Conservation (phyloP, 371 early-diverging fungal genomes). For the Apophysomyces trapeziformis region DNA sequence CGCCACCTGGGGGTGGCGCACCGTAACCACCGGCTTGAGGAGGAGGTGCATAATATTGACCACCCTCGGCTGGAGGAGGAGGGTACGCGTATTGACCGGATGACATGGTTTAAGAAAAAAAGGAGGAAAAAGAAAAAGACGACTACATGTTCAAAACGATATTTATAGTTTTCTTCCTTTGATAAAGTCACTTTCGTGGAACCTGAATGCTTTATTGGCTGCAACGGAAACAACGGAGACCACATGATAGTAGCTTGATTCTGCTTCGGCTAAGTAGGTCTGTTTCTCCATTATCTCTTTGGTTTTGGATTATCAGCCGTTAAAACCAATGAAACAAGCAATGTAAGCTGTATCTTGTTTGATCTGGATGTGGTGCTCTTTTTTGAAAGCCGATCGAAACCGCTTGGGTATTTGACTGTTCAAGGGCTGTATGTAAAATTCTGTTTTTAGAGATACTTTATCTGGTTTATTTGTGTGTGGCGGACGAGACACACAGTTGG, state of each 20-base stretch:
- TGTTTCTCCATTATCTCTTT: too few species aligned
- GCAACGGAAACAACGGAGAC: slow-evolving; percentile 1
- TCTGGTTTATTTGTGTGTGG: neutral
- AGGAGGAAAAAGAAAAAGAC: neutral
- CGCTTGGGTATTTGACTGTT: too few species aligned
- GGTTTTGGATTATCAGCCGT: too few species aligned
- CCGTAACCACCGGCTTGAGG: slow-evolving; percentile 8
- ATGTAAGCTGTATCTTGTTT: too few species aligned
- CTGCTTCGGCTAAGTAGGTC: neutral
- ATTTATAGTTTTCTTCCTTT: slow-evolving; percentile 5
- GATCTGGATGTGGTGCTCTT: too few species aligned
- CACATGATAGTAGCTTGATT: neutral
- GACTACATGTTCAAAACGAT: neutral
- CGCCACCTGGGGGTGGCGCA: slow-evolving; percentile 1
- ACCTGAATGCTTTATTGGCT: neutral
- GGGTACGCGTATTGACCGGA: slow-evolving; percentile 9
- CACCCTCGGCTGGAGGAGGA: slow-evolving; percentile 5
- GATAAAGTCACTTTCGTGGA: slow-evolving; percentile 1
- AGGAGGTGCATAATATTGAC: slow-evolving; percentile 8
- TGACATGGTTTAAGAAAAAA: neutral
- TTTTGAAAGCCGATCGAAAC: too few species aligned
- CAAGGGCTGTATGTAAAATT: too few species aligned
- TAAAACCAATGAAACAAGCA: too few species aligned
- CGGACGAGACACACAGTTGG: slow-evolving; percentile 1
- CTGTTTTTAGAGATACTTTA: too few species aligned